Evolutionary conservation across 768 basidiomycete genomes (phyloP).

Genomic region (Kwoniella europaea): DNA sequence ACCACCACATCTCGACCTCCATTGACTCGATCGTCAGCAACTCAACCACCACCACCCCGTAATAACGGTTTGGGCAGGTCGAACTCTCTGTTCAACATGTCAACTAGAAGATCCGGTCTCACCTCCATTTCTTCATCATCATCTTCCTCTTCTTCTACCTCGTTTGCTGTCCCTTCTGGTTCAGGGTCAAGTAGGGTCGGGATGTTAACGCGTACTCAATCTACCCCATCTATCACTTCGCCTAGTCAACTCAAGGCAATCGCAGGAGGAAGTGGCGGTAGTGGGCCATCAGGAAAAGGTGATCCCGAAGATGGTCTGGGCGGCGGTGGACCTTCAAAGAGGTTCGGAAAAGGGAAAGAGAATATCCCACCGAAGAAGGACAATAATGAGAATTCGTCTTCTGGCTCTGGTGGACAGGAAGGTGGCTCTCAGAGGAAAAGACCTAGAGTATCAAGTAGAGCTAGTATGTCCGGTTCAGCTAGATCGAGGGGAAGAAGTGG

Average conservation of each 20-base stretch:
- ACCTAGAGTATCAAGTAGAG: slow-evolving; percentile 29
- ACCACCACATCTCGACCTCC: slow-evolving; percentile 33
- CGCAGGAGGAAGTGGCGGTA: slow-evolving; percentile 22
- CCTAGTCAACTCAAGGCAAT: slow-evolving; percentile 32
- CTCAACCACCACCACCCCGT: slow-evolving; percentile 16
- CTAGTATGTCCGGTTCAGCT: slow-evolving; percentile 17
- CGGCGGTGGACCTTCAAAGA: slow-evolving; percentile 13
- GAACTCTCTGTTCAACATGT: slow-evolving; percentile 34
- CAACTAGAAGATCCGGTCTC: slow-evolving; percentile 33
- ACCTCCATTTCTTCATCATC: slow-evolving; percentile 1
- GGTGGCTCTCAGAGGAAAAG: slow-evolving; percentile 37
- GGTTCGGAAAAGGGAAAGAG: slow-evolving; percentile 49
- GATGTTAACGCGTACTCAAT: slow-evolving; percentile 41
- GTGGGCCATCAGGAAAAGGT: slow-evolving; percentile 26
- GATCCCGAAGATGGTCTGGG: slow-evolving; percentile 33
- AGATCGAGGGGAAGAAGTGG: slow-evolving; percentile 41
- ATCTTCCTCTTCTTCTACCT: slow-evolving; percentile 1
- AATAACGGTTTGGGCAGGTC: slow-evolving; percentile 37
- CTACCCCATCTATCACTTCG: slow-evolving; percentile 33
- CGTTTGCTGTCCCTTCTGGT: slow-evolving; percentile 5
- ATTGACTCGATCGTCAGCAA: slow-evolving; percentile 40
- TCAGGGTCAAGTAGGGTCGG: slow-evolving; percentile 22
- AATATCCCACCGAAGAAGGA: slow-evolving; percentile 52
- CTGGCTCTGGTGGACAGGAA: slow-evolving; percentile 4
- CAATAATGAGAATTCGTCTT: slow-evolving; percentile 18